Evolutionary conservation across 441 rosid species (phyloP).

Genomic region (Gossypium gossypioides): DNA sequence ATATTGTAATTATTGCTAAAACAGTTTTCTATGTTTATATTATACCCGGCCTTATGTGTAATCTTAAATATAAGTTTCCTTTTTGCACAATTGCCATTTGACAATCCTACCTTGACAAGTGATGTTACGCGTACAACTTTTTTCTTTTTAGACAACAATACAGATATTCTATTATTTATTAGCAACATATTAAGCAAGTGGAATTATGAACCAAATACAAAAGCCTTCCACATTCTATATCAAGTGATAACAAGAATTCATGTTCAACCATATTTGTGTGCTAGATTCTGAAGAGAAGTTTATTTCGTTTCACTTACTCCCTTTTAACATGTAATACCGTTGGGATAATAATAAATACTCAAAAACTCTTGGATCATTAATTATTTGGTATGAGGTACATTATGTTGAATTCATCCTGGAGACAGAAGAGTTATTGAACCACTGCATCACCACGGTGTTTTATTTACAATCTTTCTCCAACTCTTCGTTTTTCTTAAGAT

Average conservation of each 20-base stretch:
- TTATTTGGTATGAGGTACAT: background rate
- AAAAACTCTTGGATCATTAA: background rate
- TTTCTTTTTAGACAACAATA: background rate
- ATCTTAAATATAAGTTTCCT: background rate
- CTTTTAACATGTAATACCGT: background rate
- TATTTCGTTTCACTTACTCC: background rate
- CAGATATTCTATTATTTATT: background rate
- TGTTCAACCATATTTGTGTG: background rate
- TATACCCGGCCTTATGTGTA: background rate
- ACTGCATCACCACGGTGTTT: background rate
- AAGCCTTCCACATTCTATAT: background rate
- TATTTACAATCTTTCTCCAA: background rate
- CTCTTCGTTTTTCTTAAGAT: background rate
- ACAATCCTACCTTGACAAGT: background rate
- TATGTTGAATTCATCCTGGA: background rate
- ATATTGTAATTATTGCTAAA: background rate
- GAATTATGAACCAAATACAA: background rate
- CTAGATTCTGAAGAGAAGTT: background rate
- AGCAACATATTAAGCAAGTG: background rate
- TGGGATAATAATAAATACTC: background rate
- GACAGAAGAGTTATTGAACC: background rate
- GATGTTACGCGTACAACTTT: background rate
- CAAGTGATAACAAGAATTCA: background rate
- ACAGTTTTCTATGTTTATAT: background rate
- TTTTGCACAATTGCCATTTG: background rate